A percentile compares a stretch with the other conserved stretches of the same genome.
These are phyloP conservation scores for Hypoxylon cercidicola DNA, from an alignment of 495 filamentous ascomycete genomes.

Conservation along the genomic window DNA sequence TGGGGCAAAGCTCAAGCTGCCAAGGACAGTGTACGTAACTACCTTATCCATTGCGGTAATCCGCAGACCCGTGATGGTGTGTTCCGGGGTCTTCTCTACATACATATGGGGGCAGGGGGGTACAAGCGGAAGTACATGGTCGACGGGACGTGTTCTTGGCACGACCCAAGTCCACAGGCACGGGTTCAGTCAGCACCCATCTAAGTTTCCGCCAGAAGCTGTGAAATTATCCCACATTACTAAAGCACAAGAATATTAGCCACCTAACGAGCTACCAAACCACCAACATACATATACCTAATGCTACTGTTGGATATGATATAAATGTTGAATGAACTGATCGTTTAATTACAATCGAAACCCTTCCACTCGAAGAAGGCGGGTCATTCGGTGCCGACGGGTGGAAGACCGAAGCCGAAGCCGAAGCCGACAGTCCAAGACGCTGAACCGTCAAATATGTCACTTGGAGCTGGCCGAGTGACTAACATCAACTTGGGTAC, in stretches of 20 bases:
- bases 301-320: conserved; percentile 4
- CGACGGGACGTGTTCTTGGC: conserved; percentile 36
- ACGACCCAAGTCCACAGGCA: conserved; percentile 44
- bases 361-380: conserved; percentile 1
- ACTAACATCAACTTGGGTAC: conserved; percentile 9
- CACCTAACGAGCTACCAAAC: background rate
- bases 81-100: conserved; percentile 14
- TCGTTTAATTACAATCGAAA: conserved; percentile 20
- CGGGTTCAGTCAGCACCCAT: conserved; percentile 42
- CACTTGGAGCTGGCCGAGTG: conserved; percentile 10
- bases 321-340: background rate
- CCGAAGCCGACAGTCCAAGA: background rate
- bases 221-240: conserved; percentile 2
- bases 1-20: conserved; percentile 2
- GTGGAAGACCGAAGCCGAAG: background rate
- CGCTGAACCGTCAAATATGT: background rate
- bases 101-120: background rate
- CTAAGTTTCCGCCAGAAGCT: conserved; percentile 33
- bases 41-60: conserved; percentile 23
- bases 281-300: conserved; percentile 14
- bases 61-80: conserved; percentile 28
- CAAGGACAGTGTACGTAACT: conserved; percentile 28
- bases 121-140: no score
- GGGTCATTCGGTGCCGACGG: conserved; percentile 21
- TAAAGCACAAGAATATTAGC: background rate